These are phyloP conservation scores for Gamsiella multidivaricata DNA, from an alignment of 192 early-diverging fungal genomes.

Conservation along the genomic window DNA sequence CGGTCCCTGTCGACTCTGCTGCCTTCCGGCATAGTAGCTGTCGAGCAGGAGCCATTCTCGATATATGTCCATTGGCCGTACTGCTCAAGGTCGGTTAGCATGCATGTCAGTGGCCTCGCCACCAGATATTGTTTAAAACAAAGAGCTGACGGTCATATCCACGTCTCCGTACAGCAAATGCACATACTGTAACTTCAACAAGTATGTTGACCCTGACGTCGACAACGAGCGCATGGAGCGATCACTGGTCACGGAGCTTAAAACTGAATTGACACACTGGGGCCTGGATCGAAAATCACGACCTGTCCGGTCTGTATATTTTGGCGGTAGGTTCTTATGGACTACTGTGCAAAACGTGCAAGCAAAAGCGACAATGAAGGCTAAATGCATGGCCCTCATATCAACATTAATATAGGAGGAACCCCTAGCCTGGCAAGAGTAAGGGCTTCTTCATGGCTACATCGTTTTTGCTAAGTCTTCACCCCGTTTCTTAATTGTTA, in stretches of 20 bases:
- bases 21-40: neutral
- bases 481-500: neutral
- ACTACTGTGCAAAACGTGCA: no score
- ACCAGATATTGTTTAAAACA: no score
- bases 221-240: conserved; percentile 58
- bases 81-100: conserved; percentile 56
- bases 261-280: conserved; percentile 49
- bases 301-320: conserved; percentile 60
- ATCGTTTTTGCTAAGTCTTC: neutral
- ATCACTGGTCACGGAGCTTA: conserved; percentile 52
- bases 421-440: conserved; percentile 61
- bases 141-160: no score
- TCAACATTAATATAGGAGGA: conserved; percentile 56
- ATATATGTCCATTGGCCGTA: conserved; percentile 71
- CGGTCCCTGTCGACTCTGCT: neutral
- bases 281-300: conserved; percentile 29
- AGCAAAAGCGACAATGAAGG: no score
- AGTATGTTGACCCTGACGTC: conserved; percentile 61
- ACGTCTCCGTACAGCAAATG: conserved; percentile 56
- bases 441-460: neutral
- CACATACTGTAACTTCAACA: conserved; percentile 70
- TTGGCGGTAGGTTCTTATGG: conserved; percentile 58
- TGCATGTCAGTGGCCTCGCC: no score
- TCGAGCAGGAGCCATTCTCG: conserved; percentile 46
- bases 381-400: no score